Percentiles rank a stretch among this genome's conserved stretches.
phyloP scores from a whole-genome alignment of 148 eudicot species.

The Drosera capensis region DNA sequence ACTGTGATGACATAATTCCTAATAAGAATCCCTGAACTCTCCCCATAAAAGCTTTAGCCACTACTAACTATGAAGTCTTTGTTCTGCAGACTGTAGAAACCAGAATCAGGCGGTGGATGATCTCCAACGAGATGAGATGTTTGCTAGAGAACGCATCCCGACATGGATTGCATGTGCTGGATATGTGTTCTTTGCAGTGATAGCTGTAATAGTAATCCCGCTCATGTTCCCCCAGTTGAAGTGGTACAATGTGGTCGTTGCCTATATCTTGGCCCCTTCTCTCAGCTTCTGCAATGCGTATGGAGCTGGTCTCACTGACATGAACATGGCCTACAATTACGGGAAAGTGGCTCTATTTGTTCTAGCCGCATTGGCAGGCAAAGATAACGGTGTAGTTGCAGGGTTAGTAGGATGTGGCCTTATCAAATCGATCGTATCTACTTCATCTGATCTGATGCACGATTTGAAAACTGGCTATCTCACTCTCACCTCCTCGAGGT shows the following conservation, averaged over 20 bases:
- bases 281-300: slow-evolving; percentile 90
- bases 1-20: too few relatives aligned
- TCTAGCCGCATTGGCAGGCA: slow-evolving; percentile 42
- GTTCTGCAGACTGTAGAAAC: slow-evolving; percentile 22
- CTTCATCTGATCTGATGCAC: slow-evolving; percentile 76
- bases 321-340: slow-evolving; percentile 87
- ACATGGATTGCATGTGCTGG: slow-evolving; percentile 61
- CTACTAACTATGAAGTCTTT: not conserved
- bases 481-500: slow-evolving; percentile 67
- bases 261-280: slow-evolving; percentile 65
- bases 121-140: slow-evolving; percentile 45
- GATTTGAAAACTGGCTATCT: slow-evolving; percentile 82
- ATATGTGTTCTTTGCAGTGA: slow-evolving; percentile 36
- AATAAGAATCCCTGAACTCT: too few relatives aligned
- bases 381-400: slow-evolving; percentile 60
- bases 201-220: slow-evolving; percentile 56
- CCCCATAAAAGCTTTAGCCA: too few relatives aligned
- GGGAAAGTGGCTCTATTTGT: slow-evolving; percentile 89
- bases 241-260: slow-evolving; percentile 62
- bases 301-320: slow-evolving; percentile 83
- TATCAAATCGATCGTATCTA: slow-evolving; percentile 63
- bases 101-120: slow-evolving; percentile 26
- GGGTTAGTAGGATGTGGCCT: slow-evolving; percentile 81
- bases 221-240: slow-evolving; percentile 65
- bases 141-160: slow-evolving; percentile 53